These are phyloP conservation scores for Gryganskiella cystojenkinii DNA, from an alignment of 192 early-diverging fungal species.

Conservation along the genomic window DNA sequence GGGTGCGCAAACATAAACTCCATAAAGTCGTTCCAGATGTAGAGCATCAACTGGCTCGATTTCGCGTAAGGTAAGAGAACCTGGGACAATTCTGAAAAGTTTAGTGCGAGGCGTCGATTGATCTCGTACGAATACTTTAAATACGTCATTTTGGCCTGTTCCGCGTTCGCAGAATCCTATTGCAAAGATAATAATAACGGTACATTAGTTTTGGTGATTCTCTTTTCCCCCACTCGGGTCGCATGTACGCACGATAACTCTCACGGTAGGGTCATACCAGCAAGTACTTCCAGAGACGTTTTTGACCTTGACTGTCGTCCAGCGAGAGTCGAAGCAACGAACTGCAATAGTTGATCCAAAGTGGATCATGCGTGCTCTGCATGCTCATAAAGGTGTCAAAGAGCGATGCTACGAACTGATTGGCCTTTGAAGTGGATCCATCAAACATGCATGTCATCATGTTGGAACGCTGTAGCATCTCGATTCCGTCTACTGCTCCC, in stretches of 20 bases:
- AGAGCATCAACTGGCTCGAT: constrained; percentile 2
- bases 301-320: constrained; percentile 15
- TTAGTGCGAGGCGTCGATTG: constrained; percentile 26
- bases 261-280: too few relatives aligned
- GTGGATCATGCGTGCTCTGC: constrained; percentile 34
- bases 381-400: constrained; percentile 31
- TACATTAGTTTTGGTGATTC: too few relatives aligned
- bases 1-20: constrained; percentile 38
- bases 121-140: constrained; percentile 39
- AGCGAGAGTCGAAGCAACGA: constrained; percentile 28
- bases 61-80: constrained; percentile 5
- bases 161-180: constrained; percentile 22
- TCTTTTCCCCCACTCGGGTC: too few relatives aligned
- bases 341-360: constrained; percentile 48
- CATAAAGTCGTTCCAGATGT: constrained; percentile 44
- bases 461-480: constrained; percentile 15
- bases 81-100: constrained; percentile 25
- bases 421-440: constrained; percentile 12
- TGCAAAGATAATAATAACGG: too few relatives aligned
- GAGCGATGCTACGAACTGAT: constrained; percentile 20
- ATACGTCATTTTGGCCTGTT: constrained; percentile 30
- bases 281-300: constrained; percentile 19
- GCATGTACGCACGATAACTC: too few relatives aligned
- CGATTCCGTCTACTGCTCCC: constrained; percentile 37
- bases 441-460: constrained; percentile 27